A percentile compares a stretch with the other conserved stretches of the same genome.
Conservation (phyloP, 768 basidiomycete species). For the Mycena capillaripes region DNA sequence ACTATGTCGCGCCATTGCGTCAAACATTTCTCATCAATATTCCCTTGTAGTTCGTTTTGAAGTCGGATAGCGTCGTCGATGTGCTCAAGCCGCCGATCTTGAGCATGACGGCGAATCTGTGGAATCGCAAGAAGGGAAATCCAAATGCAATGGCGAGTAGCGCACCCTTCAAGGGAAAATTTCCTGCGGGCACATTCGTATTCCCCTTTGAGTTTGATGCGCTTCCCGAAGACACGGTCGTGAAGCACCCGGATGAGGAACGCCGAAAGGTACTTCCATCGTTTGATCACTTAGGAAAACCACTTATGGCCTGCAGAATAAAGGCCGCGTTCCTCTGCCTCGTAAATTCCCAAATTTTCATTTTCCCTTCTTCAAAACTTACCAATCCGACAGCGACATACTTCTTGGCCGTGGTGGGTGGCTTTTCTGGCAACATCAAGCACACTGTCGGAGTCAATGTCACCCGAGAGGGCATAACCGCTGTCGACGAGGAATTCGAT, state of each 20-base stretch:
- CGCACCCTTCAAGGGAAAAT: slow-evolving; percentile 28
- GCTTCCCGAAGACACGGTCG: slow-evolving; percentile 23
- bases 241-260: slow-evolving; percentile 30
- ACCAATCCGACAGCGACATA: slow-evolving; percentile 23
- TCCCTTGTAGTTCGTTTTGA: slow-evolving; percentile 5
- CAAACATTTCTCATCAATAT: not conserved
- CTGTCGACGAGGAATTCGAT: slow-evolving; percentile 35
- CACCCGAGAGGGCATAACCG: slow-evolving; percentile 27
- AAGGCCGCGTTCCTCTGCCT: slow-evolving; percentile 29
- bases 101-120: slow-evolving; percentile 20
- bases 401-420: slow-evolving; percentile 7
- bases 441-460: slow-evolving; percentile 29
- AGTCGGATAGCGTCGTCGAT: slow-evolving; percentile 29
- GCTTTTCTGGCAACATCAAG: slow-evolving; percentile 28
- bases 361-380: not conserved
- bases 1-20: not conserved
- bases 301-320: slow-evolving; percentile 13
- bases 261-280: slow-evolving; percentile 9
- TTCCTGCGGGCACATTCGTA: slow-evolving; percentile 28
- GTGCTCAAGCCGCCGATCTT: slow-evolving; percentile 11
- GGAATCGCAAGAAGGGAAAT: slow-evolving; percentile 33
- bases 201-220: slow-evolving; percentile 34
- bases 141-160: not conserved
- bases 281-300: not conserved
- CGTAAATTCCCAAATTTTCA: slow-evolving; percentile 4